Base-by-base conservation (phyloP, 768 basidiomycete genomes). In the Lepiota brunneoincarnata region DNA sequence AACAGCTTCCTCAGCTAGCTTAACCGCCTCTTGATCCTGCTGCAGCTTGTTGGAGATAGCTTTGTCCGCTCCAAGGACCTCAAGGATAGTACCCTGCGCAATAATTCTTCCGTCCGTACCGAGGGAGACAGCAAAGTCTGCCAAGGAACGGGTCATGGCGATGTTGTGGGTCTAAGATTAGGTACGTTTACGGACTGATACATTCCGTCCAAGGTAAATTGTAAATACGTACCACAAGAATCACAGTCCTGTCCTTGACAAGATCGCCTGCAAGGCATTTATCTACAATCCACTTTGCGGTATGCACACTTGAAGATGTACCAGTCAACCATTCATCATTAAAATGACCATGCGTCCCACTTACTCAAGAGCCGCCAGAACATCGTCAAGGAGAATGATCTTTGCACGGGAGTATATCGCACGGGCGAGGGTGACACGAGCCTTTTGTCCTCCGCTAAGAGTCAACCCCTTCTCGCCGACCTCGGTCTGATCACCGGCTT, bases 261-360 rank as follows among this genome's bases (percentile, higher is more conserved):
- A 96, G 72, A 39, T 87, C 84, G 9, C 94, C 93, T 53, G 77
- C 74, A 41, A 97, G 75, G 62, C 91, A 93, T 47, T 91, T 77
- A 17, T 83, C 75, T 60, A 86, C 86, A 42, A 97, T 81, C 70
- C 90, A 89, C 58, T 89, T 83, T 0, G 91, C 86, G 0, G 90
- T 93, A 61, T 91, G 89, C 1, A 90, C 86, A 63, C 70, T 71
- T 49, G 6, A 9, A 55, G 20, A 35, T n/a, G 20, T 6, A 35
- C 20, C 12, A 45, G 26, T 23, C 20, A 14, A 36, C 20, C 39
- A 23, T 23, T 20, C 7, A 39, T 24, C 12, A 49, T 20, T 9
- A 6, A 28, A 44, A 21, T 3, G 31, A 18, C 28, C 23, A n/a
- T 20, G 12, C 47, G 31, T 31, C 11, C 7, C 6, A 39, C 57